Evolutionary conservation across 805 yeast genomes (phyloP).

Genomic region (Sugiyamaella marilandica): DNA sequence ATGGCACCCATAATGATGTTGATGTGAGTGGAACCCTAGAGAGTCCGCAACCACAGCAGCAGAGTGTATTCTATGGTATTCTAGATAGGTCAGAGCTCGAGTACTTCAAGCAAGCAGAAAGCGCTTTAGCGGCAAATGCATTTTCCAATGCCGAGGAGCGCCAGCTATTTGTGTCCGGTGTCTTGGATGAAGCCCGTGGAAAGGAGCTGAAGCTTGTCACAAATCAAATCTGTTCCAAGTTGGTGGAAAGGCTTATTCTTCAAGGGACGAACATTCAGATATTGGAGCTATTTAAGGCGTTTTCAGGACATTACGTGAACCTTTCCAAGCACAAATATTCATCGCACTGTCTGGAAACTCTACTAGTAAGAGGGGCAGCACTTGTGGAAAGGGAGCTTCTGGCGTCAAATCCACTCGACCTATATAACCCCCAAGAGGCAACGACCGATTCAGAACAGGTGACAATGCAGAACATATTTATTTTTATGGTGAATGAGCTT

Average conservation of each 20-base stretch:
- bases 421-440: background rate
- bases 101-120: constrained; percentile 89
- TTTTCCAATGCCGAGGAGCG: constrained; percentile 72
- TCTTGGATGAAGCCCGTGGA: constrained; percentile 80
- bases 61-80: constrained; percentile 70
- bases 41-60: constrained; percentile 13
- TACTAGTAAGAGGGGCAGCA: constrained; percentile 69
- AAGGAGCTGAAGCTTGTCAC: constrained; percentile 90
- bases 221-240: constrained; percentile 89
- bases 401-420: constrained; percentile 28
- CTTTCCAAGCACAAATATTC: constrained; percentile 84
- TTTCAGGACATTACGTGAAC: constrained; percentile 69
- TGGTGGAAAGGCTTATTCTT: constrained; percentile 80
- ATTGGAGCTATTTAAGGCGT: constrained; percentile 58
- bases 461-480: constrained; percentile 62
- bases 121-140: constrained; percentile 74
- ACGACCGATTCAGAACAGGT: constrained; percentile 39
- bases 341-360: constrained; percentile 88
- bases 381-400: constrained; percentile 68
- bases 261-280: constrained; percentile 61
- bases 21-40: constrained; percentile 8
- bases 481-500: constrained; percentile 62
- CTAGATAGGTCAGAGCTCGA: constrained; percentile 81
- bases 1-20: constrained; percentile 12
- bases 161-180: constrained; percentile 64